A percentile compares a stretch with the other conserved stretches of the same genome.
Conservation (phyloP, 306 rosid genomes). For the Oemleria cerasiformis region DNA sequence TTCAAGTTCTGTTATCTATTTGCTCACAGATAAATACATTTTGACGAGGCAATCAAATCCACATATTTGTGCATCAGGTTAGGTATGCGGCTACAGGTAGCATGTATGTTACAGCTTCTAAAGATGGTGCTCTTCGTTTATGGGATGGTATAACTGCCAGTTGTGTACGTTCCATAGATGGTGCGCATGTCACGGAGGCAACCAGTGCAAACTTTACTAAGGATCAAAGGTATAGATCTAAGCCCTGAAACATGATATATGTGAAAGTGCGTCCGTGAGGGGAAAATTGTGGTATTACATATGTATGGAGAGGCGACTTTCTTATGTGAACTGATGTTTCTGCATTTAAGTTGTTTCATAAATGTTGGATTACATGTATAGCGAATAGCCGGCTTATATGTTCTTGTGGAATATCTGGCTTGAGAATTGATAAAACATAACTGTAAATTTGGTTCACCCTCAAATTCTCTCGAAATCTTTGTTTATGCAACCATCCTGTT, state of each 20-base stretch:
- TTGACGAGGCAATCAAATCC: conserved; percentile 10
- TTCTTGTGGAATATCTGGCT: neutral
- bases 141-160: conserved; percentile 88
- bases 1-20: conserved; percentile 10
- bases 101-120: conserved; percentile 91
- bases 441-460: neutral
- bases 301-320: neutral
- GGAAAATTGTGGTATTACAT: neutral
- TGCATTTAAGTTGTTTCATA: neutral
- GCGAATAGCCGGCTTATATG: neutral
- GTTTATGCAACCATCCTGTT: conserved; percentile 5
- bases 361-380: neutral
- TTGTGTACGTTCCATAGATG: conserved; percentile 65
- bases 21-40: conserved; percentile 5
- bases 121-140: conserved; percentile 73
- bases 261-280: neutral
- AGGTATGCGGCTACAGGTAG: conserved; percentile 77
- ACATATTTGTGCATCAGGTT: conserved; percentile 52
- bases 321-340: neutral
- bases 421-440: neutral
- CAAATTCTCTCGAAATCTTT: neutral
- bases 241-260: neutral
- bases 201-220: conserved; percentile 83
- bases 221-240: conserved; percentile 59
- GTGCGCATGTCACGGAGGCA: conserved; percentile 82